A percentile compares a stretch with the other conserved stretches of the same genome.
phyloP scores from a whole-genome alignment of 2,329 filamentous ascomycete genomes.

The Sporothrix brunneoviolacea region DNA sequence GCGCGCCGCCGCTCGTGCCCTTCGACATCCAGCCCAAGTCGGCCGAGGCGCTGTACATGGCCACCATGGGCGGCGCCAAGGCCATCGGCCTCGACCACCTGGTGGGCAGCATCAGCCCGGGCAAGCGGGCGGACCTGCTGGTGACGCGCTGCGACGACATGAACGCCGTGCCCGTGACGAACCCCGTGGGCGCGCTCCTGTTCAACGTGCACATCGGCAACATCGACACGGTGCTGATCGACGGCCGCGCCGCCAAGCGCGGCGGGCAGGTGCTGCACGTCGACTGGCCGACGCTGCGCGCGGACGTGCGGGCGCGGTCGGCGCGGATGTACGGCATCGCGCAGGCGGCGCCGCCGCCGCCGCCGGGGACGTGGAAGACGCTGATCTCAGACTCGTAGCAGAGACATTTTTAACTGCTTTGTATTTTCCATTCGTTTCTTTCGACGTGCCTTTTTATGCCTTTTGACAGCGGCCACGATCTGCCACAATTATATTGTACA shows the following conservation, averaged over 20 bases:
- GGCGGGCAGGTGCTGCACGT: not conserved
- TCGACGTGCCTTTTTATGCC: too few relatives aligned
- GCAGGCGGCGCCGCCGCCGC: too few relatives aligned
- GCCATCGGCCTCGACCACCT: not conserved
- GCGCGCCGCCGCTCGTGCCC: not conserved
- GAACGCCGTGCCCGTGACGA: conserved; percentile 4
- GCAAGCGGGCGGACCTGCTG: not conserved
- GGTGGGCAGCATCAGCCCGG: conserved; percentile 2
- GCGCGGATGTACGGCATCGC: too few relatives aligned
- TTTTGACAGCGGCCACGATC: too few relatives aligned
- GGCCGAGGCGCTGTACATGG: not conserved
- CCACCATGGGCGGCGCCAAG: conserved; percentile 1
- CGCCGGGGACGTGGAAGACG: too few relatives aligned
- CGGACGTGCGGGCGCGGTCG: not conserved
- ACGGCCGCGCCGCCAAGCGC: not conserved
- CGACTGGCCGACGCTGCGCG: conserved; percentile 1
- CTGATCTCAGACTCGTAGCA: too few relatives aligned
- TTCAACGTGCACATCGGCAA: not conserved
- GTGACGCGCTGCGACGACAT: conserved; percentile 4
- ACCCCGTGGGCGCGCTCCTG: conserved; percentile 1
- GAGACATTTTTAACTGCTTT: too few relatives aligned
- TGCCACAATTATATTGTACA: too few relatives aligned
- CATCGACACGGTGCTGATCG: conserved; percentile 1
- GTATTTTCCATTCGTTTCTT: too few relatives aligned
- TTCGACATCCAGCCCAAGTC: not conserved